phyloP scores from a whole-genome alignment of 2,329 filamentous ascomycete species.

The Nectriaceae sp. region DNA sequence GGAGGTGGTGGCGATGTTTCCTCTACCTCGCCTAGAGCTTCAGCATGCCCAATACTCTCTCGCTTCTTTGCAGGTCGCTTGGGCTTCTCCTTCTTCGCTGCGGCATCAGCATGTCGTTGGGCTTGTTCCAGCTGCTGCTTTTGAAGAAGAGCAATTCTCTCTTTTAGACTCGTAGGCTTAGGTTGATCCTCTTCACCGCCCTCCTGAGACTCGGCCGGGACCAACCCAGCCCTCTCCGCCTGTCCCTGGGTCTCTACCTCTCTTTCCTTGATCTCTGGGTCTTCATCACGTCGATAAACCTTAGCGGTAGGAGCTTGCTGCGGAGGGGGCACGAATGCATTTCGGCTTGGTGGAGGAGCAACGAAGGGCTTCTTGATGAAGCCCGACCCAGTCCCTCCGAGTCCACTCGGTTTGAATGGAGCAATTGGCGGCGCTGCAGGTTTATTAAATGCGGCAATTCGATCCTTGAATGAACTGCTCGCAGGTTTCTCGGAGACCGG shows the following conservation, averaged over 20 bases:
- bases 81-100: constrained; percentile 83
- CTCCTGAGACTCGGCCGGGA: constrained; percentile 45
- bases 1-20: constrained; percentile 30
- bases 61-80: constrained; percentile 70
- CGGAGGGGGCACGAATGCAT: constrained; percentile 82
- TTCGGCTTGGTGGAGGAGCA: constrained; percentile 87
- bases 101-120: constrained; percentile 74
- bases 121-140: constrained; percentile 93
- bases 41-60: constrained; percentile 42
- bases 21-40: constrained; percentile 31
- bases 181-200: constrained; percentile 74
- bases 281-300: constrained; percentile 84
- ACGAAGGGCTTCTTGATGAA: constrained; percentile 99
- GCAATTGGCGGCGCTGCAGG: constrained; percentile 79
- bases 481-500: constrained; percentile 73
- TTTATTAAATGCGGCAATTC: constrained; percentile 97
- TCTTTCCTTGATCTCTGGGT: constrained; percentile 69
- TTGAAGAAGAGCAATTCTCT: constrained; percentile 90
- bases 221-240: constrained; percentile 68
- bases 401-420: constrained; percentile 81
- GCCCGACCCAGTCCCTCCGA: constrained; percentile 55
- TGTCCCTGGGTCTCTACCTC: constrained; percentile 67
- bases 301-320: constrained; percentile 72
- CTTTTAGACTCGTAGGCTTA: constrained; percentile 91
- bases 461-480: constrained; percentile 83